Conservation (phyloP, 2,329 filamentous ascomycete species). For the Diaporthe sp. region DNA sequence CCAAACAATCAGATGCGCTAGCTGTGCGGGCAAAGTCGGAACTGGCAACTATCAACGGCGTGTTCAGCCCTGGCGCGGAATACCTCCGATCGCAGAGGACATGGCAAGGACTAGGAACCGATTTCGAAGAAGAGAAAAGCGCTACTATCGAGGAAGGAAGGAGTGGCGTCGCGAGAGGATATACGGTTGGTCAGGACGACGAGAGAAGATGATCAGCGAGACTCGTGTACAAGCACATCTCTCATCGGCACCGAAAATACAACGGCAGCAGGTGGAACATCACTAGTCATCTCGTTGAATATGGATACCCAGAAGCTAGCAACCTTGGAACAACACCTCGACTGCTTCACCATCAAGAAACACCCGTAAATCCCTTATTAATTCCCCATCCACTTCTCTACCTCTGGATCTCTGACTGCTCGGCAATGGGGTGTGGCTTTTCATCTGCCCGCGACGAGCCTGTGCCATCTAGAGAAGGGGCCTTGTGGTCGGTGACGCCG, state of each 20-base stretch:
- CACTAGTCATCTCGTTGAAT: constrained; percentile 14
- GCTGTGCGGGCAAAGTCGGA: constrained; percentile 72
- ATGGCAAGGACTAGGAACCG: constrained; percentile 92
- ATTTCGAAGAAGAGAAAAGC: constrained; percentile 76
- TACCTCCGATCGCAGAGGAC: constrained; percentile 85
- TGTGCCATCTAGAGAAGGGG: constrained; percentile 5
- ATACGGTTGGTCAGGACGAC: constrained; percentile 76
- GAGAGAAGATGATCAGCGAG: constrained; percentile 34
- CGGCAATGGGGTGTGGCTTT: constrained; percentile 2
- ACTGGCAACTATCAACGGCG: constrained; percentile 84
- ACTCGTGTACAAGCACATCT: not conserved
- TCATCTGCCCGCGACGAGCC: not conserved
- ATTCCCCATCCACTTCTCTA: not conserved
- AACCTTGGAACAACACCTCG: not conserved
- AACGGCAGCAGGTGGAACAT: constrained; percentile 9
- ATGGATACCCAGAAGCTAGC: constrained; percentile 23
- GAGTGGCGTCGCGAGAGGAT: constrained; percentile 89
- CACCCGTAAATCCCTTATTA: not conserved
- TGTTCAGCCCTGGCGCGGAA: constrained; percentile 92
- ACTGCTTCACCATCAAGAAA: not conserved
- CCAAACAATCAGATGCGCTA: constrained; percentile 63
- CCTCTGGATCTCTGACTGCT: constrained; percentile 26
- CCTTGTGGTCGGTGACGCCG: constrained; percentile 45
- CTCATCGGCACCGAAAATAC: not conserved
- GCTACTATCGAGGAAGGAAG: constrained; percentile 86